Evolutionary conservation across 352 stramenopile species (phyloP), one percentile per base, ranked within the genome.

Genomic region (Pythium myriotylum): DNA sequence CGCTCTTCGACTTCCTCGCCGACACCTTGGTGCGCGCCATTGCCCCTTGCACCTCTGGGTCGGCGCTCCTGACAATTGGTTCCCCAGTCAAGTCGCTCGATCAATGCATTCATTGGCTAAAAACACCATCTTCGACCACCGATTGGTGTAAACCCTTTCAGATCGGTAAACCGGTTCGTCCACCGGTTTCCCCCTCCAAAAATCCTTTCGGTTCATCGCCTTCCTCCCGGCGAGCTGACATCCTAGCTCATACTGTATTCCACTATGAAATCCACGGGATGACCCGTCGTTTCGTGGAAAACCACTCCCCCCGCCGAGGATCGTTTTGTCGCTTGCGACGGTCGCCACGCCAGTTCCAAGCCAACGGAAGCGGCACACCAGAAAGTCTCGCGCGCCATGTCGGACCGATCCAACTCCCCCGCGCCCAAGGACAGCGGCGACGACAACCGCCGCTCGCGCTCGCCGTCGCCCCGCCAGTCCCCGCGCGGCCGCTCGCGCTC

Each of bases 11-110:
- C 60, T 79, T 79, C 29, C 70, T 71, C 16, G 55, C 58, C 14
- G 64, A 29, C 19, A 42, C 33, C 55, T 87, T 89, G 45, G 73
- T 81, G 1, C 76, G 70, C 27, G 69, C 79, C 81, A 91, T 91
- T 10, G 3, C 61, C 9, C 19, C 22, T 10, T 20, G 33, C 12
- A 20, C 13, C 22, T 24, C 24, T 53, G 26, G 45, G 32, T 19
- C 8, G 2, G 20, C 22, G 59, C 59, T 66, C 49, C 59, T n/a
- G n/a, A n/a, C n/a, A n/a, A n/a, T 60, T 55, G 42, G 51, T 58
- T 42, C 33, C 27, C 23, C 32, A 51, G 26, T 47, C n/a, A 24
- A 32, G 13, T 32, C 20, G 0, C 27, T 40, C 17, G 37, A 43
- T 16, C 23, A 40, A 26, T 2, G 10, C 29, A 35, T n/a, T n/a